phyloP scores from a whole-genome alignment of 495 filamentous ascomycete species.

The Cairneyella variabilis region DNA sequence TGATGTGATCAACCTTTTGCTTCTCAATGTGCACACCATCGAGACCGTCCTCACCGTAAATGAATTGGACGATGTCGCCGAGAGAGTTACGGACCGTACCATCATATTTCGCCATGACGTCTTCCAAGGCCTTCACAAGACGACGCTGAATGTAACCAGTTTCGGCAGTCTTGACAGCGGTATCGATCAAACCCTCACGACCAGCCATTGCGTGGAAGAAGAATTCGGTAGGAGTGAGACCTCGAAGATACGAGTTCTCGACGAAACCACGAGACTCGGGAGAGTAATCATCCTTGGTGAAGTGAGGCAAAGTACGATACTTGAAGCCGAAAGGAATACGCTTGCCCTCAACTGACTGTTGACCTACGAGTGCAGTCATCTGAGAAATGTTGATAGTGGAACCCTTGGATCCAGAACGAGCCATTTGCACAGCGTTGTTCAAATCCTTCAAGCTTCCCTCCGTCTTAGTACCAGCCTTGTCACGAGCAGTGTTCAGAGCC shows the following conservation, averaged over 20 bases:
- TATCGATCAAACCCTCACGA: slow-evolving; percentile 99
- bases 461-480: slow-evolving; percentile 87
- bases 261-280: slow-evolving; percentile 97
- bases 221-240: slow-evolving; percentile 92
- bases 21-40: slow-evolving; percentile 89
- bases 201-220: slow-evolving; percentile 99
- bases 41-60: slow-evolving; percentile 96
- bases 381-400: slow-evolving; percentile 99
- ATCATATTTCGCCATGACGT: slow-evolving; percentile 96
- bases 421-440: slow-evolving; percentile 97
- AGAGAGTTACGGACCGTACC: slow-evolving; percentile 96
- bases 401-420: slow-evolving; percentile 92
- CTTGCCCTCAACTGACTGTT: slow-evolving; percentile 97
- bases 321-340: slow-evolving; percentile 99
- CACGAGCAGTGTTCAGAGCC: slow-evolving; percentile 90
- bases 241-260: slow-evolving; percentile 97
- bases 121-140: slow-evolving; percentile 95
- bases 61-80: slow-evolving; percentile 94
- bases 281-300: slow-evolving; percentile 98
- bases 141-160: slow-evolving; percentile 99
- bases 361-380: slow-evolving; percentile 95
- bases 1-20: slow-evolving; percentile 82
- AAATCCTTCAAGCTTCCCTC: slow-evolving; percentile 88
- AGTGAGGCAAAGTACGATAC: slow-evolving; percentile 94
- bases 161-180: slow-evolving; percentile 97